Percentiles rank a stretch among this genome's conserved stretches.
Evolutionary conservation across 371 early-diverging fungal genomes (phyloP).

Genomic region (Mortierella sp.): DNA sequence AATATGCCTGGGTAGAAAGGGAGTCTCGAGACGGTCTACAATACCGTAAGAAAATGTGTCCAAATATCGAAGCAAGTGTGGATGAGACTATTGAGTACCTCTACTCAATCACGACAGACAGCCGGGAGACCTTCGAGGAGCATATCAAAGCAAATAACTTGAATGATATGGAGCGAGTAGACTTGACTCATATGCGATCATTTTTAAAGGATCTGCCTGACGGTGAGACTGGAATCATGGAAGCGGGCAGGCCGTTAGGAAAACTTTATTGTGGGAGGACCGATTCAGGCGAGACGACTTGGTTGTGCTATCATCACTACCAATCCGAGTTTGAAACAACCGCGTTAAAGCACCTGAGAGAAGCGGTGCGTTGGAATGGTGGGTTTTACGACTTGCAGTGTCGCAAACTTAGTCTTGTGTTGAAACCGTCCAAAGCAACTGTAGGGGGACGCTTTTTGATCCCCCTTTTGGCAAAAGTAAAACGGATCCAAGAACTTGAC

Average conservation of each 20-base stretch:
- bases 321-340: slow-evolving; percentile 1
- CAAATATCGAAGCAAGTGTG: too few relatives aligned
- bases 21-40: too few relatives aligned
- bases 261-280: not conserved
- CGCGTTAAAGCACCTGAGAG: not conserved
- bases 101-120: too few relatives aligned
- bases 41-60: too few relatives aligned
- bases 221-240: too few relatives aligned
- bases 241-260: not conserved
- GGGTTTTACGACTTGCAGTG: not conserved
- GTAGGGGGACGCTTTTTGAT: not conserved
- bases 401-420: not conserved
- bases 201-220: too few relatives aligned
- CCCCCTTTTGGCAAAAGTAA: not conserved
- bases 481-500: not conserved
- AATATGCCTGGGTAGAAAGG: too few relatives aligned
- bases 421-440: not conserved
- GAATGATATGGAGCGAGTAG: too few relatives aligned
- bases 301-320: slow-evolving; percentile 17
- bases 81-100: too few relatives aligned
- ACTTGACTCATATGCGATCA: too few relatives aligned
- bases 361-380: not conserved
- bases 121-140: too few relatives aligned
- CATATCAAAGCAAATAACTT: too few relatives aligned
- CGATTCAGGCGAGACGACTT: not conserved